Conservation (phyloP, 345 rosid genomes). For the Pistacia atlantica region DNA sequence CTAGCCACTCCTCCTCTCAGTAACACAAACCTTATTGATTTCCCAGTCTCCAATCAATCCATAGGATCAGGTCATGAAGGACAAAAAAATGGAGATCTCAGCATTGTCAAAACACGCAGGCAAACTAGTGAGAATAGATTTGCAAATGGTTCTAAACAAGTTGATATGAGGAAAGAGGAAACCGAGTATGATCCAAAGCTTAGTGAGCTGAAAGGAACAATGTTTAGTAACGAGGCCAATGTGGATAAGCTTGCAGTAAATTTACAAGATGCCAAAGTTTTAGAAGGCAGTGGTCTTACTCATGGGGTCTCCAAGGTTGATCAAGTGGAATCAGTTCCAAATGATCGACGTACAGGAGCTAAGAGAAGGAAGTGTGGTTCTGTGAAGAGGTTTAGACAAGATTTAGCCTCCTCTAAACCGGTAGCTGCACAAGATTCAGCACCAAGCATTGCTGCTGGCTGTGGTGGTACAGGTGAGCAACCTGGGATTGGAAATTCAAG, state of each 20-base stretch:
- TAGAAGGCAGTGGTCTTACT: conserved; percentile 45
- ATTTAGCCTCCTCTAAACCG: conserved; percentile 37
- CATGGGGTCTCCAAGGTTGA: conserved; percentile 54
- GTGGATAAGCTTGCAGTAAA: conserved; percentile 45
- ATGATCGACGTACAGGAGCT: conserved; percentile 70
- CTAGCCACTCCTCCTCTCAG: conserved; percentile 42
- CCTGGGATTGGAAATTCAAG: conserved; percentile 46
- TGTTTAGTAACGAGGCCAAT: conserved; percentile 41
- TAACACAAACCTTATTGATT: conserved; percentile 36
- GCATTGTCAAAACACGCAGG: conserved; percentile 29
- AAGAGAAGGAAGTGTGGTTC: conserved; percentile 90
- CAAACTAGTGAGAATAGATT: conserved; percentile 52
- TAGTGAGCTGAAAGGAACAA: conserved; percentile 71
- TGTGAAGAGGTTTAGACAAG: conserved; percentile 93
- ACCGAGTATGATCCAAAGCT: conserved; percentile 86
- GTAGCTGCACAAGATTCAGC: conserved; percentile 36
- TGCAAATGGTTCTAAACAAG: conserved; percentile 35
- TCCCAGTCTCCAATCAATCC: conserved; percentile 30
- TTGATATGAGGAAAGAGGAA: conserved; percentile 43
- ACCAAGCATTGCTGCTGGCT: conserved; percentile 41
- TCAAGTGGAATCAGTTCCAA: conserved; percentile 46
- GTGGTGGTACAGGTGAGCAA: conserved; percentile 44
- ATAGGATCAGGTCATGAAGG: conserved; percentile 36
- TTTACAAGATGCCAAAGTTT: conserved; percentile 47
- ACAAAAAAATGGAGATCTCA: conserved; percentile 37